Base-by-base conservation (phyloP, 2,329 filamentous ascomycete genomes). In the Aspergillus pseudoterreus region DNA sequence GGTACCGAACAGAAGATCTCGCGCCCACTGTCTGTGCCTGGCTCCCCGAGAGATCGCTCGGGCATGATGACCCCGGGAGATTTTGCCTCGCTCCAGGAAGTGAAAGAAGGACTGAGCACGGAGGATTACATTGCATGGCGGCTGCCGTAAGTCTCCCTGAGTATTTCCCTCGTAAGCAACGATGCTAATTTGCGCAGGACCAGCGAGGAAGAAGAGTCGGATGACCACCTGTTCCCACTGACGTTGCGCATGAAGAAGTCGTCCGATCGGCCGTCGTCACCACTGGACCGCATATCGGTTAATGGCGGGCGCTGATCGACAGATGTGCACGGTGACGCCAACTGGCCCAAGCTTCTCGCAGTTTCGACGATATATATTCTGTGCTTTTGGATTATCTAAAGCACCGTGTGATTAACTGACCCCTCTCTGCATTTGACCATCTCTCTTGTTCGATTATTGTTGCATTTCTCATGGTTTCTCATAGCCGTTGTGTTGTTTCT, bases 51-150 rank as follows among this genome's bases (percentile, higher is more conserved):
- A 55, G 92, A 96, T 68, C 83, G 91, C 32, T 87, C 87, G 41
- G 94, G 94, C 49, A 96, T 96, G 91, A 97, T 99, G 94, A 99
- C 94, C 1, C 94, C 94, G 6, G 94, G 94, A 43, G 94, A 99
- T 72, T 97, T 97, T 79, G 94, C 91, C 24, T 96, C 90, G 61
- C 78, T 99, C 50, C 94, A 97, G 73, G 94, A 99, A 73, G 90
- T 91, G 42, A 87, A 87, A 41, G 94, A 99, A 71, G 92, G 92
- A 1, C 75, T 99, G 61, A 94, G 82, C 75, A 97, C 94, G 0
- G 94, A 99, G 74, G 94, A 99, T 68, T 97, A 99, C 71, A 90
- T 97, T 65, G 88, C 92, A 30, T 99, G 94, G 94, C 96, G 95
- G 75, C 78, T 97, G 53, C 94, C 92, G 88, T 97, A 82, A 87